Evolutionary conservation across 345 rosid species (phyloP), one percentile per base, ranked within the genome.

Genomic region (Atalantia buxifolia): DNA sequence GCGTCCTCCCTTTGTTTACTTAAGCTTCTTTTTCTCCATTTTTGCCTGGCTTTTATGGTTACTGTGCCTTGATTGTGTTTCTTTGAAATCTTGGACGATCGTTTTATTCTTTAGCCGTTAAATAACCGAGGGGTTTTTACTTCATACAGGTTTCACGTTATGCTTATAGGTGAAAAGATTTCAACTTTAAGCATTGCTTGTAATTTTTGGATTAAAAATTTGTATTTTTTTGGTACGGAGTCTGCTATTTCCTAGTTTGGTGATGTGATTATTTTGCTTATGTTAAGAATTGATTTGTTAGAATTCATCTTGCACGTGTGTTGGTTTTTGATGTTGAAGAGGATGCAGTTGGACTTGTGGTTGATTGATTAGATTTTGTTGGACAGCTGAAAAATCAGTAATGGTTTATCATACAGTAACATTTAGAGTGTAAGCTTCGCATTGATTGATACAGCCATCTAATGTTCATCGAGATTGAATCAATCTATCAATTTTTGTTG

Each of bases 41-140:
- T 27, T 42, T 25, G 28, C 10, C 38, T 27, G 9, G 16, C 6
- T 48, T n/a, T 72, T 21, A 9, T 69, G 28, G 38, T 69, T 80
- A 4, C 55, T 28, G 27, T 35, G 84, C 77, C 65, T 66, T 56
- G 38, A 25, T 80, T 36, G 12, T 31, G 22, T 18, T 64, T 64
- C 38, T 33, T 16, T 64, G 38, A 64, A 64, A 14, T 16, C 35
- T 33, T 55, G 60, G 76, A 63, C 61, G 72, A 82, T 82, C 79
- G 38, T 75, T 1, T 74, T 72, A 65, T 57, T 77, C 57, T 6
- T 63, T 66, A 36, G 48, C 28, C 18, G 42, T 56, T 56, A 24
- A 59, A 48, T 56, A 75, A 70, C 6, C 13, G 31, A 4, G 42
- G 2, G 22, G 55, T 81, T 12, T 59, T 78, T 66, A 40, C 50